Evolutionary conservation across 179 eudicot genomes (phyloP).

Genomic region (Carnegiea gigantea): DNA sequence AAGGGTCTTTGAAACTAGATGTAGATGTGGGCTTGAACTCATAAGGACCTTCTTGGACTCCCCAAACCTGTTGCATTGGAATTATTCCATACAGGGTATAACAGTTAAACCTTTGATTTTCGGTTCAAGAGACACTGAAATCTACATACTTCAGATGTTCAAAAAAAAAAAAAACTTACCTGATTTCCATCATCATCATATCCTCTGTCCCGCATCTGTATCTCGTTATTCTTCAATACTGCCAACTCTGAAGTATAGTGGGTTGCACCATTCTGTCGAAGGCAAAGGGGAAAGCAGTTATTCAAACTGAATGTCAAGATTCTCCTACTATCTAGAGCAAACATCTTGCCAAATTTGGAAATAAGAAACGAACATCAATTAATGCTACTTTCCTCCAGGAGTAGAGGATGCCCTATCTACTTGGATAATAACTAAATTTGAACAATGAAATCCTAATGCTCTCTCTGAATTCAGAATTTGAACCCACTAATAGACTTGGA

Average conservation of each 20-base stretch:
- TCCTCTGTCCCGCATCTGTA: constrained; percentile 88
- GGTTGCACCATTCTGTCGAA: constrained; percentile 53
- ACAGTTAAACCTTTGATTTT: not conserved
- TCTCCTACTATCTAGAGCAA: not conserved
- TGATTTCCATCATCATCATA: constrained; percentile 87
- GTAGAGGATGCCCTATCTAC: not conserved
- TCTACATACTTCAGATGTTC: not conserved
- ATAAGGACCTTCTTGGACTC: constrained; percentile 5
- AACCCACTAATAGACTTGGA: not conserved
- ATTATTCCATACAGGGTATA: not conserved
- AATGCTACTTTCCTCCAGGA: not conserved
- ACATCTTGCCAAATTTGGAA: not conserved
- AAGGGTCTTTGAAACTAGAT: constrained; percentile 9
- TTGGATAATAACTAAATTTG: not conserved
- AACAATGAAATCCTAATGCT: not conserved
- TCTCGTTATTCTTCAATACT: constrained; percentile 82
- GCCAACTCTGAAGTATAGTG: constrained; percentile 82
- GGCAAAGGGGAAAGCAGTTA: constrained; percentile 1
- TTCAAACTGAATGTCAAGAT: not conserved
- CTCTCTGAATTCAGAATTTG: not conserved
- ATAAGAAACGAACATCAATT: not conserved
- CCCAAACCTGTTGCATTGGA: not conserved
- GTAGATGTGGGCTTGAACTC: constrained; percentile 4
- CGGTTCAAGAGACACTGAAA: not conserved
- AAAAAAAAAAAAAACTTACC: constrained; percentile 27